These are phyloP conservation scores for Viola pubescens DNA, from an alignment of 441 rosid genomes.

Conservation along the genomic window DNA sequence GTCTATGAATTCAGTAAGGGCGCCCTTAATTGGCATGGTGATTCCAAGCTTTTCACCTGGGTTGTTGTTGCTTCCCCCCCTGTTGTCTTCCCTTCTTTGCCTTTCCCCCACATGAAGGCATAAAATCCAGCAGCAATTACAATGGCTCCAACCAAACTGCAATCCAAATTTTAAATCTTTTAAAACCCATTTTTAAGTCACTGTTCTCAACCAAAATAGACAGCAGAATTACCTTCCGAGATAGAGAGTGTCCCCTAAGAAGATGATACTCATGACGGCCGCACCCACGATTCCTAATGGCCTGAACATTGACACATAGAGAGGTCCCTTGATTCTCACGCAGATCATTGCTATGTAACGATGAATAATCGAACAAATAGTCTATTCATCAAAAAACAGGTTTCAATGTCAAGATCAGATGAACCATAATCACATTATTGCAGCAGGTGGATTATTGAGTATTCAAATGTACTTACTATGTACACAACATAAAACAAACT, in stretches of 20 bases:
- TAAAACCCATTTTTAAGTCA: not conserved
- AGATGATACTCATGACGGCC: slow-evolving; percentile 16
- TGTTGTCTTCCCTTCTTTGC: slow-evolving; percentile 14
- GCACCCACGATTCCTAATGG: slow-evolving; percentile 30
- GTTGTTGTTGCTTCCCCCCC: not conserved
- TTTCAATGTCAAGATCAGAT: not conserved
- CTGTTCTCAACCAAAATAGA: too few relatives aligned
- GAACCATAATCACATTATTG: not conserved
- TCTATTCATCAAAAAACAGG: slow-evolving; percentile 12
- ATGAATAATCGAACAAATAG: slow-evolving; percentile 4
- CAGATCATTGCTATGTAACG: slow-evolving; percentile 25
- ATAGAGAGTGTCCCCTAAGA: slow-evolving; percentile 27
- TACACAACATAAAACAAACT: slow-evolving; percentile 6
- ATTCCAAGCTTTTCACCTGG: too few relatives aligned
- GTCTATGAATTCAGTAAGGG: too few relatives aligned
- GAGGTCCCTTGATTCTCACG: slow-evolving; percentile 26
- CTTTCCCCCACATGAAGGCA: slow-evolving; percentile 30
- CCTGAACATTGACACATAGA: slow-evolving; percentile 37
- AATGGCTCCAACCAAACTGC: slow-evolving; percentile 33
- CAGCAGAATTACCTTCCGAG: slow-evolving; percentile 29
- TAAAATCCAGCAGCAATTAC: slow-evolving; percentile 31
- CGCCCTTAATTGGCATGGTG: too few relatives aligned
- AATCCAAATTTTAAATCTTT: not conserved
- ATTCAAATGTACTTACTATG: slow-evolving; percentile 8
- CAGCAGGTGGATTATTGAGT: not conserved